Percentiles rank a stretch among this genome's conserved stretches.
Conservation (phyloP, 73 alveolate genomes). For the Stentor roeselii region DNA sequence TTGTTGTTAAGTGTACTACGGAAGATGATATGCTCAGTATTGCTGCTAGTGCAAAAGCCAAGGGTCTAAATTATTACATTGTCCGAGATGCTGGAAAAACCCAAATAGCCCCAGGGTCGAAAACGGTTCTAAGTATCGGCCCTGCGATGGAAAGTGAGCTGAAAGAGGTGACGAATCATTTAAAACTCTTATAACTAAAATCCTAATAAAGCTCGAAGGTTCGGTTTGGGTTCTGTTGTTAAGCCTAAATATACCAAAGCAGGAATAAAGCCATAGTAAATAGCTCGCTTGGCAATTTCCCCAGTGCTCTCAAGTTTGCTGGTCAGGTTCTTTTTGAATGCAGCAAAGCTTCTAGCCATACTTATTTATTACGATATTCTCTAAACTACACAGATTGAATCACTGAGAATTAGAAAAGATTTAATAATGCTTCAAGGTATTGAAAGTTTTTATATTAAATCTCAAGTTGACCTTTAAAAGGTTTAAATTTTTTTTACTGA, state of each 20-base stretch:
- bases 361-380: too few species aligned
- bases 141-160: conserved; percentile 80
- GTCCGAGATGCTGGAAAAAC: conserved; percentile 97
- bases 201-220: conserved; percentile 5
- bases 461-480: too few species aligned
- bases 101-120: conserved; percentile 87
- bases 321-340: neutral
- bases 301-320: neutral
- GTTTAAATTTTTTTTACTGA: too few species aligned
- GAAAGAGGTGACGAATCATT: conserved; percentile 62
- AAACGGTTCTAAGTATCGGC: conserved; percentile 95
- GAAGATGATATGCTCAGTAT: conserved; percentile 68
- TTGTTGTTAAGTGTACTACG: conserved; percentile 76
- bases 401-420: too few species aligned
- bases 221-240: conserved; percentile 26
- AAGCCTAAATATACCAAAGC: neutral
- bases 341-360: conserved; percentile 11
- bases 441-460: too few species aligned
- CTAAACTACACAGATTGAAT: too few species aligned
- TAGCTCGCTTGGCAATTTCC: neutral
- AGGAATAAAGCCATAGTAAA: conserved; percentile 5
- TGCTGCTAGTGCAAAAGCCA: conserved; percentile 61
- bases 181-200: conserved; percentile 43
- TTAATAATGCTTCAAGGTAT: too few species aligned
- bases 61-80: conserved; percentile 62